Base-by-base conservation (phyloP, 148 eudicot species). In the Rhododendron henanense region DNA sequence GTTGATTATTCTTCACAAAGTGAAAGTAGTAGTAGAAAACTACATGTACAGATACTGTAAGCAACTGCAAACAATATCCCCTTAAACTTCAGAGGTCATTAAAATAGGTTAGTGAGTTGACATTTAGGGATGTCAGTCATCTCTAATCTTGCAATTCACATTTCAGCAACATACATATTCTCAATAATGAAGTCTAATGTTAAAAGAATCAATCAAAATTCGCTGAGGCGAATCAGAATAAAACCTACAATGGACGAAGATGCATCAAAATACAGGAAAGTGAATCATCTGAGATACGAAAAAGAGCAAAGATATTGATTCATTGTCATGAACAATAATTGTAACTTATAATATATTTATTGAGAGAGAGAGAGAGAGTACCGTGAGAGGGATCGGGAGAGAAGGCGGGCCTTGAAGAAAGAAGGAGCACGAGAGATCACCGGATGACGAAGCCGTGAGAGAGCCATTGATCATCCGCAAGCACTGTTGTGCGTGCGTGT, bases 401-500 rank as follows among this genome's bases (percentile, higher is more conserved):
- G 87, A 74, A 84, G 89, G 48, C 94, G 95, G 78, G 92, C 91
- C 51, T 87, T 84, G 41, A 90, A 85, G 21, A 95, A 91, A 39
- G 93, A 89, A 65, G 91, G 92, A 77, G 91, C 90, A 31, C 96
- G 94, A 44, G 89, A 86, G 86, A 93, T 85, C 88, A 91, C 85
- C 6, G 95, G 96, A 76, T 91, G 91, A 59, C 98, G 93, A 75
- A 95, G 91, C 89, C 95, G 87, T 50, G 95, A 93, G 14, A 95
- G 89, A 91, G 95, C 93, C 98, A 95, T 95, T 53, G 91, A 87
- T 87, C 81, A 83, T 75, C 79, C 84, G 81, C 81, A 69, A 37
- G 25, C 53, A 16, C 44, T 10, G 67, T 31, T 51, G 55, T 51
- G 55, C 2, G 55, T 10, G 55, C 28, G 28, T 28, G 28, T n/a